A percentile compares a stretch with the other conserved stretches of the same genome.
These are phyloP conservation scores for Exophiala aquamarina DNA, from an alignment of 2,329 filamentous ascomycete species.

Conservation along the genomic window DNA sequence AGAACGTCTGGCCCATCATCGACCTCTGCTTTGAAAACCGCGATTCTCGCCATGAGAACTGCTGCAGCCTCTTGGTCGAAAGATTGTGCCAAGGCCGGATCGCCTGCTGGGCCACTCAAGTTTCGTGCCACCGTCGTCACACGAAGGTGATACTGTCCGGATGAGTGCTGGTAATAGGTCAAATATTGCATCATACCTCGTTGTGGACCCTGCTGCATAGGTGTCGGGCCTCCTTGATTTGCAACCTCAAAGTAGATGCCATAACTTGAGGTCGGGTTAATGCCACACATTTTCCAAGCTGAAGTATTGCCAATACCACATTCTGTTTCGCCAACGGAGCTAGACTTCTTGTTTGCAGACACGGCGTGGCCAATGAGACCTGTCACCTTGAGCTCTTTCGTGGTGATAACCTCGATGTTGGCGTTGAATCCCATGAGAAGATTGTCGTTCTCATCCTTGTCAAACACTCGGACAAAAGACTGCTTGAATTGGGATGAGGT, in stretches of 20 bases:
- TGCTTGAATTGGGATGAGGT: conserved; percentile 99
- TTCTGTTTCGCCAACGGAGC: conserved; percentile 94
- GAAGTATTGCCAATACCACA: conserved; percentile 98
- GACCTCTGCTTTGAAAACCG: conserved; percentile 97
- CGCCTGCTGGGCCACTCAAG: conserved; percentile 87
- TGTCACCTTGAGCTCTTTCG: conserved; percentile 97
- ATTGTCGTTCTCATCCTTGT: conserved; percentile 93
- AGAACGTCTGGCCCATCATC: conserved; percentile 98
- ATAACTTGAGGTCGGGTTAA: conserved; percentile 90
- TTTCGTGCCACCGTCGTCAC: conserved; percentile 93
- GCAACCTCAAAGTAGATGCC: conserved; percentile 98
- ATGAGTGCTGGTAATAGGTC: conserved; percentile 97
- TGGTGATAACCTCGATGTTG: conserved; percentile 90
- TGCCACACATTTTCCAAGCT: conserved; percentile 99
- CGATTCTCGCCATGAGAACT: conserved; percentile 98
- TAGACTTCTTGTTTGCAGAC: conserved; percentile 96
- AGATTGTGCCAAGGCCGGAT: conserved; percentile 91
- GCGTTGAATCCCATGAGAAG: conserved; percentile 98
- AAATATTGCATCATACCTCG: conserved; percentile 97
- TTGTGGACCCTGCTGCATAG: conserved; percentile 82
- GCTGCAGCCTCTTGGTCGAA: conserved; percentile 98
- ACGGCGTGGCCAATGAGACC: conserved; percentile 95
- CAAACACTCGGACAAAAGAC: conserved; percentile 94
- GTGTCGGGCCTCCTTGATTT: conserved; percentile 80
- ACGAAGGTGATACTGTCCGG: conserved; percentile 90